Evolutionary conservation across 2,329 filamentous ascomycete genomes (phyloP).

Genomic region (Elsinoe ampelina): DNA sequence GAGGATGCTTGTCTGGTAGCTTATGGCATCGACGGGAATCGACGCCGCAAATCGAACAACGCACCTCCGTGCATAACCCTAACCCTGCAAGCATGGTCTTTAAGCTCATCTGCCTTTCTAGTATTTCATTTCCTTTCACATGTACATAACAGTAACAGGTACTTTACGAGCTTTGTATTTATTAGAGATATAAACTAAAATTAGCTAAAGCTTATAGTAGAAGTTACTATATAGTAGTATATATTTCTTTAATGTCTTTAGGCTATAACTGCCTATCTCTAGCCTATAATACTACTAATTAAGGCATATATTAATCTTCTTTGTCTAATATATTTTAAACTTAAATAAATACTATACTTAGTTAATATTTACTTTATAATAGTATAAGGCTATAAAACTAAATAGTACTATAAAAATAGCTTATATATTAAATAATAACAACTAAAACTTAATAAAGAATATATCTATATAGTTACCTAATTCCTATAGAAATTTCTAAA

Average conservation of each 20-base stretch:
- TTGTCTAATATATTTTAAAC: constrained; percentile 43
- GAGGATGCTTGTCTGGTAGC: too few species aligned
- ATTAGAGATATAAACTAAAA: neutral
- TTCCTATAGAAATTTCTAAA: constrained; percentile 61
- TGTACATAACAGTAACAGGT: neutral
- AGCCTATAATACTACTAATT: constrained; percentile 56
- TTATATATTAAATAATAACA: neutral
- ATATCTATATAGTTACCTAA: constrained; percentile 53
- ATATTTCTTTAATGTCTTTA: constrained; percentile 38
- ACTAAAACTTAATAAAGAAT: neutral
- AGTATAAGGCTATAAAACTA: neutral
- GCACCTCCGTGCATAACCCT: too few species aligned
- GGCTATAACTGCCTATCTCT: constrained; percentile 54
- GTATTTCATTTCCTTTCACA: neutral
- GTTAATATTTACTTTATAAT: neutral
- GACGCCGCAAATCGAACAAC: too few species aligned
- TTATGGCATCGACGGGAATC: too few species aligned
- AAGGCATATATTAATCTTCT: constrained; percentile 48
- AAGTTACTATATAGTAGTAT: constrained; percentile 29
- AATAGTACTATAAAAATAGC: neutral
- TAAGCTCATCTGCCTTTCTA: neutral
- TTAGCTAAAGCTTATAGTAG: constrained; percentile 19
- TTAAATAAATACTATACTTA: constrained; percentile 55
- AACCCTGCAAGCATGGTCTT: neutral
- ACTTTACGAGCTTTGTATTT: neutral